Evolutionary conservation across 2,329 filamentous ascomycete species (phyloP), one percentile per base, ranked within the genome.

Genomic region (Cordyceps pruinosa): DNA sequence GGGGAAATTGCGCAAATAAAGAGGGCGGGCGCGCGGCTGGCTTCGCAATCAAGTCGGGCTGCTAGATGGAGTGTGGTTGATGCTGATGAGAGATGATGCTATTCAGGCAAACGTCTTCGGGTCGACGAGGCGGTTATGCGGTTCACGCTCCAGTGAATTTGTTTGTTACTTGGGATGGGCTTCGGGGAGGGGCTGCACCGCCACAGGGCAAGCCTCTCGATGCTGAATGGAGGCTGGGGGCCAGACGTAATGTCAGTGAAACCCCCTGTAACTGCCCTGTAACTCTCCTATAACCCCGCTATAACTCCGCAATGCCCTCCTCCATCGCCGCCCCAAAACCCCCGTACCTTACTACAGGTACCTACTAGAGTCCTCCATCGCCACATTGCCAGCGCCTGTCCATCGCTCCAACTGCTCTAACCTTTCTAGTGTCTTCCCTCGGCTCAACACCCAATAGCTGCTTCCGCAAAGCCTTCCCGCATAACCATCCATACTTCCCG

Each of bases 351-450:
- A 6, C 5, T 32, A 5, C 10, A 35, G 34, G 34, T 35, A 35
- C 13, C 32, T 35, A 35, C 34, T 35, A 13, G 13, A 4, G n/a
- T n/a, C n/a, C n/a, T n/a, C n/a, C n/a, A n/a, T n/a, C n/a, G n/a
- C n/a, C n/a, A n/a, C n/a, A n/a, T n/a, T n/a, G n/a, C n/a, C n/a
- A n/a, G 13, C 37, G 17, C n/a, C 37, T 41, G 37, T 4, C 12
- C 6, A 12, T 32, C 30, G 12, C 30, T 17, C 25, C n/a, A 19
- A 44, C 2, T 30, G 37, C 49, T 37, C 46, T 37, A 28, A 42
- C 51, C 30, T 21, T 56, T 56, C 53, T 56, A 56, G 53, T 56
- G 53, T 19, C 34, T 48, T 56, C 53, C 53, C 53, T 56, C 53
- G 53, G 53, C 53, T 30, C 53, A 41, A 32, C 19, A 26, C 35